Evolutionary conservation across 805 yeast species (phyloP).

Genomic region (Candida qinlingensis): DNA sequence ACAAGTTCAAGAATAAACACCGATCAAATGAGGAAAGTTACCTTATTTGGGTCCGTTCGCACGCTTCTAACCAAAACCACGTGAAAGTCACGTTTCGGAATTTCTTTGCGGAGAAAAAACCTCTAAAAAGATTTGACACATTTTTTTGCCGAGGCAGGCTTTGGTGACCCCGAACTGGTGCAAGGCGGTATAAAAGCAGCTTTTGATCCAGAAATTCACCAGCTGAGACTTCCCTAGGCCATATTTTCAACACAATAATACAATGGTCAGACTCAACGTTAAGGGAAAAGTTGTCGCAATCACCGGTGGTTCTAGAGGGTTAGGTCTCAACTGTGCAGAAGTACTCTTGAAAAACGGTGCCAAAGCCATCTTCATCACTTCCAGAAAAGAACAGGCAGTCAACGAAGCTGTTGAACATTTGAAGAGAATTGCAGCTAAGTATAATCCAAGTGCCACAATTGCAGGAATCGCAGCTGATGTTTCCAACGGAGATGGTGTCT

Average conservation of each 20-base stretch:
- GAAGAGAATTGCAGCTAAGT: slow-evolving; percentile 25
- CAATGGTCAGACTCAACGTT: slow-evolving; percentile 31
- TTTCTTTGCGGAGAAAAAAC: background rate
- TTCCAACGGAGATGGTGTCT: slow-evolving; percentile 43
- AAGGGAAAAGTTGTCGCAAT: slow-evolving; percentile 60
- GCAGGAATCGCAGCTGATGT: slow-evolving; percentile 53
- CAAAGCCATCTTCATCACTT: slow-evolving; percentile 52
- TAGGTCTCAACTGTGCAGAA: slow-evolving; percentile 66
- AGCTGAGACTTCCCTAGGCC: too few species aligned
- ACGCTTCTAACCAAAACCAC: background rate
- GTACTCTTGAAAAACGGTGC: slow-evolving; percentile 60
- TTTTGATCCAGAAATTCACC: too few species aligned
- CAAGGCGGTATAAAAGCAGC: too few species aligned
- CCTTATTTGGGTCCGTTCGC: background rate
- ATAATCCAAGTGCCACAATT: slow-evolving; percentile 27
- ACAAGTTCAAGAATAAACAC: background rate
- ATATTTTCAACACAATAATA: background rate
- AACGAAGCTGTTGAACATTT: slow-evolving; percentile 44
- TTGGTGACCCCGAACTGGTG: too few species aligned
- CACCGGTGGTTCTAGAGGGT: slow-evolving; percentile 75
- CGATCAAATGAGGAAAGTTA: background rate
- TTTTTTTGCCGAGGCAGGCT: background rate
- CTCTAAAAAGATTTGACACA: background rate
- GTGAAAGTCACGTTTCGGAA: background rate
- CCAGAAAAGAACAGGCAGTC: slow-evolving; percentile 59